These are phyloP conservation scores for Parachaetomium inaequale DNA, from an alignment of 495 filamentous ascomycete genomes.

Conservation along the genomic window DNA sequence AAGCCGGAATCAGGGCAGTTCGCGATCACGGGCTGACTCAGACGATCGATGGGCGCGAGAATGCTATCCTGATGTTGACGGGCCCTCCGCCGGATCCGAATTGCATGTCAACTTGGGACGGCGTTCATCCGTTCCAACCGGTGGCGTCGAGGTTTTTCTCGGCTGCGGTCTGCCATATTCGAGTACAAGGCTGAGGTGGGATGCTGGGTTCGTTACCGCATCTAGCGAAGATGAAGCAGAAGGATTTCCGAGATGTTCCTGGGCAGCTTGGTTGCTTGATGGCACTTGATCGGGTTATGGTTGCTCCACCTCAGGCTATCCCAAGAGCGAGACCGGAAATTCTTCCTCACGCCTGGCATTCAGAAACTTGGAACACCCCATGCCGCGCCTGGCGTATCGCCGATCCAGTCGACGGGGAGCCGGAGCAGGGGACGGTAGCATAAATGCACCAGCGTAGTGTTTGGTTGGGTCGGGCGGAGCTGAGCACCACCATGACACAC, in stretches of 20 bases:
- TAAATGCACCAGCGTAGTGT: background rate
- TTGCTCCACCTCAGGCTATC: too few relatives aligned
- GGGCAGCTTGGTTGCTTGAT: too few relatives aligned
- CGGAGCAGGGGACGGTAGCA: background rate
- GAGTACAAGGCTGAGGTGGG: background rate
- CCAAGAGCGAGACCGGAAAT: too few relatives aligned
- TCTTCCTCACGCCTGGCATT: too few relatives aligned
- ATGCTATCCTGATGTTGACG: background rate
- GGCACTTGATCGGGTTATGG: too few relatives aligned
- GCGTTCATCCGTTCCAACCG: background rate
- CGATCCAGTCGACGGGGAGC: slow-evolving; percentile 1
- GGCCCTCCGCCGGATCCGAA: background rate
- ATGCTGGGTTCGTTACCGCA: too few relatives aligned
- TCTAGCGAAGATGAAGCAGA: too few relatives aligned
- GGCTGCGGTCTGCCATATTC: background rate
- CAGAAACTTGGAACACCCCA: slow-evolving; percentile 6
- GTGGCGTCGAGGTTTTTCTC: background rate
- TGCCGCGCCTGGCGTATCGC: slow-evolving; percentile 2
- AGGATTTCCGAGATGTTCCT: too few relatives aligned
- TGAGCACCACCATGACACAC: background rate
- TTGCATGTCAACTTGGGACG: background rate
- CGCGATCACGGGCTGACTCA: background rate
- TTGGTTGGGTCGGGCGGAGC: background rate
- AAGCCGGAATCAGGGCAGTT: background rate
- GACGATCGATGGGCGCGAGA: background rate